Conservation (phyloP, 345 rosid species). For the Arabidopsis suecica region DNA sequence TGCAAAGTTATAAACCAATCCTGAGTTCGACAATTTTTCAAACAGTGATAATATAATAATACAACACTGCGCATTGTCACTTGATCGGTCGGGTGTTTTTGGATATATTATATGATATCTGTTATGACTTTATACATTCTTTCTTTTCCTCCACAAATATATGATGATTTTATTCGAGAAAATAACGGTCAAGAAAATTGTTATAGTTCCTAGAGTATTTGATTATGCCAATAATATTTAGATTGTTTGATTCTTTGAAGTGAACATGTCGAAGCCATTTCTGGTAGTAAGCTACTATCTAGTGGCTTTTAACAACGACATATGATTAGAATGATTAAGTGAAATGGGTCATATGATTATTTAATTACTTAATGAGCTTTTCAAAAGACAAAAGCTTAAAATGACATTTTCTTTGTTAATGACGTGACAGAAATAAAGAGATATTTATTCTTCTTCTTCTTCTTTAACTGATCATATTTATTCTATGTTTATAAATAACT, state of each 20-base stretch:
- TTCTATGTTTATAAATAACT: not conserved
- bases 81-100: slow-evolving; percentile 47
- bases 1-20: slow-evolving; percentile 6
- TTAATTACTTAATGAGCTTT: slow-evolving; percentile 1
- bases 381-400: slow-evolving; percentile 28
- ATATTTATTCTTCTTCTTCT: not conserved
- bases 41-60: slow-evolving; percentile 37
- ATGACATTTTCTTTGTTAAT: slow-evolving; percentile 21
- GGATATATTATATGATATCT: slow-evolving; percentile 42
- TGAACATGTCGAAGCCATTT: slow-evolving; percentile 31
- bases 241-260: slow-evolving; percentile 15
- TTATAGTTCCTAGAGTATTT: not conserved
- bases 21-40: slow-evolving; percentile 31
- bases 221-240: not conserved
- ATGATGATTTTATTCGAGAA: not conserved
- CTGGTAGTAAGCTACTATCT: slow-evolving; percentile 24
- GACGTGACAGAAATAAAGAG: slow-evolving; percentile 34
- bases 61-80: slow-evolving; percentile 42
- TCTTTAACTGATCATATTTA: not conserved
- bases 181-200: slow-evolving; percentile 5
- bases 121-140: slow-evolving; percentile 22
- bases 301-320: slow-evolving; percentile 32
- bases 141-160: not conserved
- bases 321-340: slow-evolving; percentile 28
- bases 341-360: slow-evolving; percentile 16